Evolutionary conservation across 169 alveolate genomes (phyloP).

Genomic region (Miamiensis avidus): DNA sequence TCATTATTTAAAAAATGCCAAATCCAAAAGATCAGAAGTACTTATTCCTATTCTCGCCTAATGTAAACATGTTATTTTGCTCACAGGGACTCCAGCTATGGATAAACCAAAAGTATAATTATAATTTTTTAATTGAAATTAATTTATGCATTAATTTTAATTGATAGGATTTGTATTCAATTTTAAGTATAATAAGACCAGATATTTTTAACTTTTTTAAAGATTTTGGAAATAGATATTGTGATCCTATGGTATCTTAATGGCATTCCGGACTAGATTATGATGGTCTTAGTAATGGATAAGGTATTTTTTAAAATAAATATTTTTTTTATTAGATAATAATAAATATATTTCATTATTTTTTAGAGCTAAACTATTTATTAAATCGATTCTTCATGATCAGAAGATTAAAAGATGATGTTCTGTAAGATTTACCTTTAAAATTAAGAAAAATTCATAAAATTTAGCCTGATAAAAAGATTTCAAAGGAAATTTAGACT

Average conservation of each 20-base stretch:
- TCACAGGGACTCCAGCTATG: conserved; percentile 81
- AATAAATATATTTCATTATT: too few relatives aligned
- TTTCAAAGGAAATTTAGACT: conserved; percentile 42
- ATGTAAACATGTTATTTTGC: conserved; percentile 63
- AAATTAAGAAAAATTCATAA: conserved; percentile 66
- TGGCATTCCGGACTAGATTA: conserved; percentile 57
- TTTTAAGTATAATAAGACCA: conserved; percentile 67
- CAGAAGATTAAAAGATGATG: conserved; percentile 77
- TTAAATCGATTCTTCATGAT: conserved; percentile 64
- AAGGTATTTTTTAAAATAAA: background rate
- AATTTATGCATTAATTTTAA: too few relatives aligned
- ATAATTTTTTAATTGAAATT: too few relatives aligned
- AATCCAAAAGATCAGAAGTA: conserved; percentile 60
- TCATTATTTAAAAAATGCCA: conserved; percentile 67
- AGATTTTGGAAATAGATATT: conserved; percentile 67
- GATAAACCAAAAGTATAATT: conserved; percentile 57
- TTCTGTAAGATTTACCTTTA: conserved; percentile 71
- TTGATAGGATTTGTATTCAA: conserved; percentile 45
- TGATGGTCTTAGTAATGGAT: conserved; percentile 60
- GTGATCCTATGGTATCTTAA: conserved; percentile 61
- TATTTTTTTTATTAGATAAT: too few relatives aligned
- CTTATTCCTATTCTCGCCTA: conserved; percentile 61
- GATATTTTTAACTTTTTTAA: conserved; percentile 61
- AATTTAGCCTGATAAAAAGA: conserved; percentile 56
- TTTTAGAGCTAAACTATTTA: conserved; percentile 62